Evolutionary conservation across 163 green algal genomes (phyloP).

Genomic region (Volvox carteri): DNA sequence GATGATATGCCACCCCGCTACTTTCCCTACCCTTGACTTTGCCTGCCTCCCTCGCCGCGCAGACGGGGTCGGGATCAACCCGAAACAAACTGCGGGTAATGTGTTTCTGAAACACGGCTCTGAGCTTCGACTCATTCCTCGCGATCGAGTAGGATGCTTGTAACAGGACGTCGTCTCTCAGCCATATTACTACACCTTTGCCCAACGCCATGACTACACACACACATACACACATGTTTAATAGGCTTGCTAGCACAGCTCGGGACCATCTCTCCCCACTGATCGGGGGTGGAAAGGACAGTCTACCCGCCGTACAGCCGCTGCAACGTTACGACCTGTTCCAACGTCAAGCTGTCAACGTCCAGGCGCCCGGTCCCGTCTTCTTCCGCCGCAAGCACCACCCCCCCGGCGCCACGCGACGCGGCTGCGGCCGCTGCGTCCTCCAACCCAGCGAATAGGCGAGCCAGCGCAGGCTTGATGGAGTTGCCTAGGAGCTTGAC

Average conservation of each 20-base stretch:
- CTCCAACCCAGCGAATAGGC: constrained; percentile 29
- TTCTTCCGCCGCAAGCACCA: background rate
- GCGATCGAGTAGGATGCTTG: constrained; percentile 89
- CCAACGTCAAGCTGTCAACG: background rate
- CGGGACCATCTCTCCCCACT: no score
- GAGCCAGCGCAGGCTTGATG: constrained; percentile 44
- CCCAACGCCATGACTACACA: no score
- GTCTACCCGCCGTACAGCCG: background rate
- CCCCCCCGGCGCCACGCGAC: background rate
- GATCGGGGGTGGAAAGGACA: no score
- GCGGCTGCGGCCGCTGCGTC: background rate
- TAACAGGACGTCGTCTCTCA: no score
- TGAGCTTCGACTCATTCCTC: constrained; percentile 94
- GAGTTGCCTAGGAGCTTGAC: constrained; percentile 56
- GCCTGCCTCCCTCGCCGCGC: no score
- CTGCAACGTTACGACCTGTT: background rate
- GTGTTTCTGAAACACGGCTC: constrained; percentile 98
- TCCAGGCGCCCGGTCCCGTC: background rate
- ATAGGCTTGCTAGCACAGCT: no score
- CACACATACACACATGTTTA: no score
- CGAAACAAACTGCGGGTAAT: constrained; percentile 94
- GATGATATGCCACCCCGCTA: no score
- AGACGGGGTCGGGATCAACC: constrained; percentile 98
- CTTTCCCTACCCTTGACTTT: no score
- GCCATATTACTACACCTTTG: no score